Conservation (phyloP, 768 basidiomycete species). For the Rhizopogon rudus region DNA sequence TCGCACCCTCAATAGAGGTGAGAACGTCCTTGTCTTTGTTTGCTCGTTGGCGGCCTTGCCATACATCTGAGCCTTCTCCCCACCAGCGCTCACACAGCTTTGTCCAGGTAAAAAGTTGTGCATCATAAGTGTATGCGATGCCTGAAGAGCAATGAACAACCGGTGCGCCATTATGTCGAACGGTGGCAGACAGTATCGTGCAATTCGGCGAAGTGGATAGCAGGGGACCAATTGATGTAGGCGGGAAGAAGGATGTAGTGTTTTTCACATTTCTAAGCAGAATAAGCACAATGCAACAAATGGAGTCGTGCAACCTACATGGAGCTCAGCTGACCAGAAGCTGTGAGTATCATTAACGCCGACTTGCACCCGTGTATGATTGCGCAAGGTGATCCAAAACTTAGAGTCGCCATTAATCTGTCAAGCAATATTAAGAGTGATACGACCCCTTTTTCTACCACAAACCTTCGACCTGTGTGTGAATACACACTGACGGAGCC, state of each 20-base stretch:
- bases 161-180: slow-evolving; percentile 79
- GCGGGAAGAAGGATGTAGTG: slow-evolving; percentile 57
- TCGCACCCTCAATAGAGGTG: slow-evolving; percentile 44
- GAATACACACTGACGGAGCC: slow-evolving; percentile 83
- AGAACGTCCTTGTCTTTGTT: slow-evolving; percentile 52
- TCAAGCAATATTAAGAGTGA: neutral
- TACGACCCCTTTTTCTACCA: neutral
- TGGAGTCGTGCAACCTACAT: slow-evolving; percentile 46
- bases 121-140: slow-evolving; percentile 76
- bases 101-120: slow-evolving; percentile 60
- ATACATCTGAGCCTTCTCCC: slow-evolving; percentile 75
- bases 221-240: slow-evolving; percentile 57
- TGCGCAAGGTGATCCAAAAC: slow-evolving; percentile 65
- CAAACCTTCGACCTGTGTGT: slow-evolving; percentile 75
- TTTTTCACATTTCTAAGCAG: slow-evolving; percentile 73
- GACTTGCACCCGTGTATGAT: slow-evolving; percentile 63
- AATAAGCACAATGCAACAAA: slow-evolving; percentile 3
- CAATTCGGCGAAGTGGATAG: slow-evolving; percentile 52
- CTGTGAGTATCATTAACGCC: slow-evolving; percentile 68
- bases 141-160: slow-evolving; percentile 75
- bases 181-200: slow-evolving; percentile 54
- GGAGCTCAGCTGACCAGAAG: slow-evolving; percentile 63
- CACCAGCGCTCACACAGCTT: slow-evolving; percentile 82
- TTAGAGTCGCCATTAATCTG: slow-evolving; percentile 76
- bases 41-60: slow-evolving; percentile 66